These are phyloP conservation scores for Yamadazyma kitorensis DNA, from an alignment of 805 yeast species.

Conservation along the genomic window DNA sequence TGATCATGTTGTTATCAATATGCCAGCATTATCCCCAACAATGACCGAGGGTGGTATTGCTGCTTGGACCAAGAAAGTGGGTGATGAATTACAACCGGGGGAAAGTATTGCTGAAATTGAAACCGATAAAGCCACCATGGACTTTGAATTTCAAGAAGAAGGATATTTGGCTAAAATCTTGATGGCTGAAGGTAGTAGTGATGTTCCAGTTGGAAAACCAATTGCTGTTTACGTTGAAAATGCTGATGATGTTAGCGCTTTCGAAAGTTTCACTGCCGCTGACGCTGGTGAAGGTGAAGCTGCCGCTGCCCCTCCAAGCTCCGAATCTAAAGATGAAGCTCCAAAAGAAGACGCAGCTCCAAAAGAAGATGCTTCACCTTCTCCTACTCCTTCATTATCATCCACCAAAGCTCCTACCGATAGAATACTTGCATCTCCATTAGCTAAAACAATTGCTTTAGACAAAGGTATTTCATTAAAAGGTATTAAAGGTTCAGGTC, in stretches of 20 bases:
- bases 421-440: conserved; percentile 90
- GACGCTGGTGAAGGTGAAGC: conserved; percentile 64
- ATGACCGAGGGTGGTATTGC: conserved; percentile 96
- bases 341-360: conserved; percentile 20
- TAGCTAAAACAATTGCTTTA: conserved; percentile 89
- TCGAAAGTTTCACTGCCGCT: conserved; percentile 76
- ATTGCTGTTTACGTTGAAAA: conserved; percentile 96
- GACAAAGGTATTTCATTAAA: conserved; percentile 88
- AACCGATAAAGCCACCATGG: conserved; percentile 98
- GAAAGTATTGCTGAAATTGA: conserved; percentile 95
- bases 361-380: conserved; percentile 24
- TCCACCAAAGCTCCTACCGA: conserved; percentile 45
- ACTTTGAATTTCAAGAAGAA: conserved; percentile 96
- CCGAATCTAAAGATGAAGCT: conserved; percentile 21
- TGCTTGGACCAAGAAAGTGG: conserved; percentile 84
- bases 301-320: conserved; percentile 33
- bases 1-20: conserved; percentile 80
- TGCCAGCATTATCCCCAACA: conserved; percentile 99
- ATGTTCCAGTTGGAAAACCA: conserved; percentile 91
- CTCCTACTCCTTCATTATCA: conserved; percentile 30
- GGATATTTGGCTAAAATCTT: conserved; percentile 87
- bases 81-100: conserved; percentile 87
- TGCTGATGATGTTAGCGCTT: conserved; percentile 78
- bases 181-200: conserved; percentile 81
- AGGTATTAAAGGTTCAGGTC: conserved; percentile 88